Evolutionary conservation across 495 filamentous ascomycete species (phyloP).

Genomic region (Clohesyomyces aquaticus): DNA sequence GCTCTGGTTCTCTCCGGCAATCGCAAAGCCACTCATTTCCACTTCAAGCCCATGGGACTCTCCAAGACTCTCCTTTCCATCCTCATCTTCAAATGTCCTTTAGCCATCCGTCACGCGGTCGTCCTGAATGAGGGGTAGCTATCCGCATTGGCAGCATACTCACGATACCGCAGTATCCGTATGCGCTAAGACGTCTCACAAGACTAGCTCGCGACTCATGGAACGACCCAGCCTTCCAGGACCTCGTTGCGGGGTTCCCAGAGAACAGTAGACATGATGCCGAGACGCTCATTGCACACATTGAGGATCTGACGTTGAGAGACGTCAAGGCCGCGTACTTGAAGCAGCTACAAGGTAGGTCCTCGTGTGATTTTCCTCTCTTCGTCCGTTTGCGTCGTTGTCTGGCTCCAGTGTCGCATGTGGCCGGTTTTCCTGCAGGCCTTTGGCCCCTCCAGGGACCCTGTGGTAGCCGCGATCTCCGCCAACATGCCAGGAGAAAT

Average conservation of each 20-base stretch:
- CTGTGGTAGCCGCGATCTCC: constrained; percentile 15
- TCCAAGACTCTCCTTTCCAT: constrained; percentile 5
- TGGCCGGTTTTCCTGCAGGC: neutral
- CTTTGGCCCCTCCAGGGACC: neutral
- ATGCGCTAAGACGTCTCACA: constrained; percentile 65
- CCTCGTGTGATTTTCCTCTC: constrained; percentile 3
- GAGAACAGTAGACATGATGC: constrained; percentile 56
- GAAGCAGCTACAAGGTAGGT: constrained; percentile 65
- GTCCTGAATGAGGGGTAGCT: constrained; percentile 4
- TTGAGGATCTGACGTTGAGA: constrained; percentile 64
- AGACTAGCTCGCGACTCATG: constrained; percentile 61
- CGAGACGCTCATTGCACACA: constrained; percentile 58
- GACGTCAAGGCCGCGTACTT: constrained; percentile 71
- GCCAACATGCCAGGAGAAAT: constrained; percentile 10
- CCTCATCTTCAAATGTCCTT: constrained; percentile 10
- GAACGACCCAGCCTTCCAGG: constrained; percentile 59
- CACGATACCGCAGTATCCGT: constrained; percentile 76
- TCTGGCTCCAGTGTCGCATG: neutral
- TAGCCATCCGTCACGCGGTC: constrained; percentile 23
- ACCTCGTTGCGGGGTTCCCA: constrained; percentile 67
- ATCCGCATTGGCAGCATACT: constrained; percentile 20
- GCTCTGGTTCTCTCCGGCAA: constrained; percentile 9
- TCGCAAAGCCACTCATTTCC: constrained; percentile 37
- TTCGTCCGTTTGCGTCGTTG: neutral
- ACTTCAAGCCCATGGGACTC: constrained; percentile 17